Base-by-base conservation (phyloP, 805 yeast species). In the Candida silvicultrix region DNA sequence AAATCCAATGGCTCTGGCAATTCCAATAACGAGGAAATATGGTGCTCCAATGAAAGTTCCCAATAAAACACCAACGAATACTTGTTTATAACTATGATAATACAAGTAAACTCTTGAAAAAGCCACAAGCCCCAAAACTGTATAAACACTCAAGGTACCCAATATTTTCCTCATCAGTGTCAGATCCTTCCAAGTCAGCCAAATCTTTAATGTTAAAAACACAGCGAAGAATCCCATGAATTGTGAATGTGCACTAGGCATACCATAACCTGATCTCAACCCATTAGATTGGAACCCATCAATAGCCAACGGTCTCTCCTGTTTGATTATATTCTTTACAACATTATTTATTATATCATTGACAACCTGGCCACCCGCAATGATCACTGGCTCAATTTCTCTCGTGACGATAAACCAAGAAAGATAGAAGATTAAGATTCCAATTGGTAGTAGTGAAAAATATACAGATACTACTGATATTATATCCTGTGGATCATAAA, bases 201-300 rank as follows among this genome's bases (percentile, higher is more conserved):
- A 45, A 47, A 74, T 35, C 43, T 70, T 67, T 47, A 85, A 70
- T 2, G 71, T 54, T 49, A 74, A 67, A 59, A 81, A 85, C 8
- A 75, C 68, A n/a, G 79, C 74, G 51, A 85, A 81, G 60, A 81
- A 94, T 2, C 96, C 95, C 89, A 92, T 85, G 64, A 90, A 94
- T 66, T 92, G 99, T 0, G 96, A 81, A 65, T 92, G 99, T 1
- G 99, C 97, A 44, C 90, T 81, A 0, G 99, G 99, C 97, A 92
- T 92, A 0, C 99, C 99, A 62, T 83, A 89, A 1, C 85, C 81
- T 51, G 85, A 73, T 47, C 78, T 64, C 39, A 73, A 22, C 55
- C 79, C 63, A 37, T 60, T 62, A 39, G 60, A 62, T 41, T 68
- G 71, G 40, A 69, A 60, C 7, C 64, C 64, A 7, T 62, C 64